Conservation (phyloP, 257 asterid species). For the Solanum gandarillasii region DNA sequence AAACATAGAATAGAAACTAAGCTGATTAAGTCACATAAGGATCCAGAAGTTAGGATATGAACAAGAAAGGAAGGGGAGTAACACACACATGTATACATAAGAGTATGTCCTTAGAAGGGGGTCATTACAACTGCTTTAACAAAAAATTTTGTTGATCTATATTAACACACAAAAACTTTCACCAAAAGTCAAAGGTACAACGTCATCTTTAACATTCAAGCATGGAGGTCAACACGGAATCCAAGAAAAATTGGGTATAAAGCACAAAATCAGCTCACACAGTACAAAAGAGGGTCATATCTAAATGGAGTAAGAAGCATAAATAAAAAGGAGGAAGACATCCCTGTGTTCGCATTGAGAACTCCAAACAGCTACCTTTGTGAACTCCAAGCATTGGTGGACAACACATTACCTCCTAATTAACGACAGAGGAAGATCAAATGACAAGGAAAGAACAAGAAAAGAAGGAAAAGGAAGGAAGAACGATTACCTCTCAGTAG, state of each 20-base stretch:
- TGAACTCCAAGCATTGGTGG: background rate
- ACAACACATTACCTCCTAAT: background rate
- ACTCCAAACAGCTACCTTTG: background rate
- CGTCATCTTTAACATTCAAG: background rate
- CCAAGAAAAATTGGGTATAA: background rate
- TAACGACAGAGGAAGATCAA: background rate
- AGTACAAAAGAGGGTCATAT: background rate
- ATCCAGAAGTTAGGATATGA: no score
- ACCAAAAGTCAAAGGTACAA: background rate
- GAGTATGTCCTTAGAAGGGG: background rate
- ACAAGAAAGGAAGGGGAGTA: no score
- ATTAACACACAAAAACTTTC: background rate
- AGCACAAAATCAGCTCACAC: background rate
- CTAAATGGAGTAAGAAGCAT: background rate
- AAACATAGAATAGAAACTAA: no score
- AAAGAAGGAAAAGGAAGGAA: background rate
- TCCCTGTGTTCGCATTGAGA: background rate
- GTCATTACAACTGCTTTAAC: background rate
- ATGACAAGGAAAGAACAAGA: background rate
- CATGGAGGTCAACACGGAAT: background rate
- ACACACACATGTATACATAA: no score
- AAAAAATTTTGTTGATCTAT: no score
- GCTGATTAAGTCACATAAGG: background rate
- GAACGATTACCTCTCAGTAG: background rate
- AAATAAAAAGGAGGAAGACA: background rate